These are phyloP conservation scores for Serendipita sp. DNA, from an alignment of 1,284 basidiomycete genomes.

Conservation along the genomic window DNA sequence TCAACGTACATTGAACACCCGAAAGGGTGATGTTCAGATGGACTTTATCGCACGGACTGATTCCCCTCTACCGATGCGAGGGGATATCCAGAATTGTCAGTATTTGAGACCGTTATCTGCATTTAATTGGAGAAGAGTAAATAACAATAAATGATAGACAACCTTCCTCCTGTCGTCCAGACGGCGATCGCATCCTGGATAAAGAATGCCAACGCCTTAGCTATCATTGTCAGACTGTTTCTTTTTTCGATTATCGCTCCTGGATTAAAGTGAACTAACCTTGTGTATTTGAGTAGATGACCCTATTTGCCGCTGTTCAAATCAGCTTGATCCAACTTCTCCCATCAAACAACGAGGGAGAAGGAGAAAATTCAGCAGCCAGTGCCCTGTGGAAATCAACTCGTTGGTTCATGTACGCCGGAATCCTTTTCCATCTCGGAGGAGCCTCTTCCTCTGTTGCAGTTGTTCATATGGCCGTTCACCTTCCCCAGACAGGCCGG, in stretches of 20 bases:
- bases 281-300: not conserved
- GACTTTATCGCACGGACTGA: too few species aligned
- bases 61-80: too few species aligned
- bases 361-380: not conserved
- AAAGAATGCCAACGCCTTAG: not conserved
- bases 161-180: not conserved
- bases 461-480: not conserved
- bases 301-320: not conserved
- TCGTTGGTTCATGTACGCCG: slow-evolving; percentile 4
- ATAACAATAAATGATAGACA: not conserved
- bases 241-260: too few species aligned
- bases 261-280: too few species aligned
- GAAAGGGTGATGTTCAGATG: too few species aligned
- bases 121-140: too few species aligned
- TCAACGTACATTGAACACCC: too few species aligned
- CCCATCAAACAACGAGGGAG: not conserved
- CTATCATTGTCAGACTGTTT: not conserved
- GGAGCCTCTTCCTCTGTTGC: not conserved
- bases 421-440: not conserved
- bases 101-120: too few species aligned
- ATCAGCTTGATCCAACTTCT: not conserved
- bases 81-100: too few species aligned
- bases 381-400: not conserved
- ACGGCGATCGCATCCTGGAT: not conserved
- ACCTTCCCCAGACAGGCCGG: too few species aligned